Evolutionary conservation across 495 filamentous ascomycete species (phyloP).

Genomic region (Penicillium psychrofluorescens): DNA sequence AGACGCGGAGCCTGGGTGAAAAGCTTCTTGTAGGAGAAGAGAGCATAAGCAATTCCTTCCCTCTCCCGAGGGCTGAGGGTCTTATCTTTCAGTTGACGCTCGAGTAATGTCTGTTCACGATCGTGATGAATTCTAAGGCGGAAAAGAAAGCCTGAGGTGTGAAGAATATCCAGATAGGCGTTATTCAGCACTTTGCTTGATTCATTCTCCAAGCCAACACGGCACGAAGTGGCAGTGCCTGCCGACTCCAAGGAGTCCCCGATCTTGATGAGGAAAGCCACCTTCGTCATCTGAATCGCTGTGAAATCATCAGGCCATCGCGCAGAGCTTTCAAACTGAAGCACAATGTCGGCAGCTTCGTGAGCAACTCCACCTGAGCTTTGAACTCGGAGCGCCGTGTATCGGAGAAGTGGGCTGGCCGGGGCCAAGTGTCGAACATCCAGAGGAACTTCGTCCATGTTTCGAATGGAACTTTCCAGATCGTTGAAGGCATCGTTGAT

Average conservation of each 20-base stretch:
- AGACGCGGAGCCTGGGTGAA: constrained; percentile 71
- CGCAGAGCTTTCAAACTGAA: constrained; percentile 89
- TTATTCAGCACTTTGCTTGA: constrained; percentile 60
- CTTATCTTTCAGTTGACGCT: constrained; percentile 69
- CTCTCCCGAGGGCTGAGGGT: constrained; percentile 49
- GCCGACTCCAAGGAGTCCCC: constrained; percentile 58
- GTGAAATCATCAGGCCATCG: constrained; percentile 88
- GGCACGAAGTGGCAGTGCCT: constrained; percentile 43
- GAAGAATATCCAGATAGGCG: constrained; percentile 75
- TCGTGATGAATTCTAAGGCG: constrained; percentile 62
- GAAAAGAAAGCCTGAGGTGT: constrained; percentile 56
- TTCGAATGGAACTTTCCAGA: constrained; percentile 66
- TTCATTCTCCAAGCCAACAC: constrained; percentile 75
- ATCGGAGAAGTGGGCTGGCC: constrained; percentile 64
- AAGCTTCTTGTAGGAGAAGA: constrained; percentile 61
- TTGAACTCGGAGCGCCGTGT: constrained; percentile 50
- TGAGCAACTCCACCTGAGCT: constrained; percentile 22
- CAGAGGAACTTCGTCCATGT: constrained; percentile 72
- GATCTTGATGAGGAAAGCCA: constrained; percentile 83
- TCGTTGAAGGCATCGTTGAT: constrained; percentile 56
- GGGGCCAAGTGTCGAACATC: constrained; percentile 70
- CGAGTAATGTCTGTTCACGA: constrained; percentile 73
- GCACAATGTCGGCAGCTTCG: constrained; percentile 55
- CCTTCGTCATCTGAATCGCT: constrained; percentile 88
- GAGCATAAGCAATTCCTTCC: constrained; percentile 58